Evolutionary conservation across 2,329 filamentous ascomycete genomes (phyloP).

Genomic region (Phaeosphaeriaceae sp.): DNA sequence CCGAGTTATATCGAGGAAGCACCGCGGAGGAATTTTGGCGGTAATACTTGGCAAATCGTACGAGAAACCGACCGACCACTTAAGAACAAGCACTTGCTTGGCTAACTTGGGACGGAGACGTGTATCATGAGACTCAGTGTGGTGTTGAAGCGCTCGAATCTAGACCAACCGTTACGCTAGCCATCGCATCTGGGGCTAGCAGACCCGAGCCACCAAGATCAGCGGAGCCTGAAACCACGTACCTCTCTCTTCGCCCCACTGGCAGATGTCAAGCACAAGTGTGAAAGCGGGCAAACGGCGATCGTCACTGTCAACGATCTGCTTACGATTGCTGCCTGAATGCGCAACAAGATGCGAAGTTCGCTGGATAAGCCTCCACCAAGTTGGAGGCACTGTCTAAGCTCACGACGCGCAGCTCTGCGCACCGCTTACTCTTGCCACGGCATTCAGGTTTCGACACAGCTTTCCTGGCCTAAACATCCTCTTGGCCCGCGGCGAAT

Average conservation of each 20-base stretch:
- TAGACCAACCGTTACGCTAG: conserved; percentile 1
- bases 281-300: conserved; percentile 1
- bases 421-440: not conserved
- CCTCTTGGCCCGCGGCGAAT: not conserved
- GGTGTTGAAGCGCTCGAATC: not conserved
- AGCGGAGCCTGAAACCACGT: not conserved
- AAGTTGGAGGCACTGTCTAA: not conserved
- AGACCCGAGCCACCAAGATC: not conserved
- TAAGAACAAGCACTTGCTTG: not conserved
- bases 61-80: not conserved
- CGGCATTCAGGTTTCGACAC: not conserved
- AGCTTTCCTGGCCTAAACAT: not conserved
- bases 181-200: not conserved
- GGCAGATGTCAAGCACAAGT: not conserved
- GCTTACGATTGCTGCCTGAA: not conserved
- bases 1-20: not conserved
- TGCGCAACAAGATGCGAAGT: not conserved
- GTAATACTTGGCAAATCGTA: conserved; percentile 1
- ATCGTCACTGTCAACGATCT: not conserved
- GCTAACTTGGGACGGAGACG: not conserved
- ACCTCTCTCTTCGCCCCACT: not conserved
- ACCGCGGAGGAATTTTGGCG: not conserved
- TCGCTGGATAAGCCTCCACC: not conserved
- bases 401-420: conserved; percentile 1
- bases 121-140: not conserved